These are phyloP conservation scores for Penicillium psychrosexuale DNA, from an alignment of 2,329 filamentous ascomycete genomes.

Conservation along the genomic window DNA sequence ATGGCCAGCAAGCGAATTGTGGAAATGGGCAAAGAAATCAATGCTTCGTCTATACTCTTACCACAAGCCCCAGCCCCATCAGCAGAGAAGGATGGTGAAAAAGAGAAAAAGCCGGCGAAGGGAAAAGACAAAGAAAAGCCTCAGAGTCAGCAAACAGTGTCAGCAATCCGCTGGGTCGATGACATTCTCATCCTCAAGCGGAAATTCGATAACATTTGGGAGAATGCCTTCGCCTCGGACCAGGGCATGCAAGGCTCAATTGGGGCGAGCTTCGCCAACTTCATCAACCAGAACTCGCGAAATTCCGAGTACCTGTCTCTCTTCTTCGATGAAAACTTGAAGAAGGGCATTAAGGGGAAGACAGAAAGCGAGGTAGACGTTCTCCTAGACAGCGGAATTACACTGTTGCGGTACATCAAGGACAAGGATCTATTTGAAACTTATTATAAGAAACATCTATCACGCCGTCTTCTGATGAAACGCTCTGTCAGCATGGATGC, in stretches of 20 bases:
- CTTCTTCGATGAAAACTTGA: conserved; percentile 95
- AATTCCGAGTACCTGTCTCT: conserved; percentile 91
- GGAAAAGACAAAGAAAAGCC: conserved; percentile 51
- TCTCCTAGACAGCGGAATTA: conserved; percentile 84
- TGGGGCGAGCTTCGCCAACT: conserved; percentile 82
- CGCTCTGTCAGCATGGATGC: conserved; percentile 89
- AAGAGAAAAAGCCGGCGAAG: conserved; percentile 49
- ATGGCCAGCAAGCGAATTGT: conserved; percentile 72
- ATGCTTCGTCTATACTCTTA: conserved; percentile 54
- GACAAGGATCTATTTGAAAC: conserved; percentile 95
- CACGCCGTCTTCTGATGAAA: conserved; percentile 78
- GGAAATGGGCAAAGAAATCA: conserved; percentile 78
- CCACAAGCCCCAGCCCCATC: conserved; percentile 48
- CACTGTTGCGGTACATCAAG: conserved; percentile 78
- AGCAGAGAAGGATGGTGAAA: conserved; percentile 49
- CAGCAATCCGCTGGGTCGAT: conserved; percentile 92
- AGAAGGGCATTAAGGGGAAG: conserved; percentile 89
- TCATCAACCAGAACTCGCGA: conserved; percentile 85
- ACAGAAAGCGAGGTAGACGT: conserved; percentile 81
- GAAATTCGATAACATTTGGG: conserved; percentile 82
- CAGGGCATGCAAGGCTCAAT: conserved; percentile 75
- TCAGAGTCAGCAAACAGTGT: conserved; percentile 74
- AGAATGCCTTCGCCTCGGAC: conserved; percentile 69
- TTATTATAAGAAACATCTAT: conserved; percentile 97
- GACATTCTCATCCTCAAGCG: conserved; percentile 82